Conservation (phyloP, 805 yeast species). For the Starmerella powellii region DNA sequence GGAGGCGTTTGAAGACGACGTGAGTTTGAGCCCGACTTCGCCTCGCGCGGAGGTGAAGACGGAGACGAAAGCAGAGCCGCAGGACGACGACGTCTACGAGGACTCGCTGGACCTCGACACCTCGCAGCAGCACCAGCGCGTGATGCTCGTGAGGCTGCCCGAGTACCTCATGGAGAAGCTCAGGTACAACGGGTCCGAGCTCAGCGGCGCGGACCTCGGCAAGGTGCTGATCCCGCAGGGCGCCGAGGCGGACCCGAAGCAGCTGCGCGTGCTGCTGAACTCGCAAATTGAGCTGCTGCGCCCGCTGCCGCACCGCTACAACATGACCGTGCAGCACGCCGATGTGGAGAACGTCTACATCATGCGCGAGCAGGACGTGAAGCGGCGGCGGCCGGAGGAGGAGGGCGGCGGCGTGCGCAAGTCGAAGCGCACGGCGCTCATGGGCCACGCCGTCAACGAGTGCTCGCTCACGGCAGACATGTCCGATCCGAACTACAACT, state of each 20-base stretch:
- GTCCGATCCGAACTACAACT: conserved; percentile 54
- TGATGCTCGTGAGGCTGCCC: conserved; percentile 89
- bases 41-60: conserved; percentile 22
- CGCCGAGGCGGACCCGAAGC: conserved; percentile 16
- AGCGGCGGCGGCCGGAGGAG: conserved; percentile 28
- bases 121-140: conserved; percentile 48
- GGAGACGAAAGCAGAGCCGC: conserved; percentile 22
- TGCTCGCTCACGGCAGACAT: conserved; percentile 77
- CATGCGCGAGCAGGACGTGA: conserved; percentile 72
- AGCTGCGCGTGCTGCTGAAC: conserved; percentile 30
- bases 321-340: conserved; percentile 62
- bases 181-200: conserved; percentile 43
- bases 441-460: conserved; percentile 85
- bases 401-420: conserved; percentile 9
- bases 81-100: conserved; percentile 35
- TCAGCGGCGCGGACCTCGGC: conserved; percentile 66
- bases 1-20: conserved; percentile 30
- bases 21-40: conserved; percentile 29
- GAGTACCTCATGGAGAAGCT: conserved; percentile 73
- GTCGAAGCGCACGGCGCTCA: conserved; percentile 59
- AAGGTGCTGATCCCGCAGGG: conserved; percentile 52
- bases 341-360: conserved; percentile 76
- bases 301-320: conserved; percentile 73
- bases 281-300: conserved; percentile 33
- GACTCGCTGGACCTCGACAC: conserved; percentile 73